Conservation (phyloP, 2,329 filamentous ascomycete species). For the Lithohypha guttulata region DNA sequence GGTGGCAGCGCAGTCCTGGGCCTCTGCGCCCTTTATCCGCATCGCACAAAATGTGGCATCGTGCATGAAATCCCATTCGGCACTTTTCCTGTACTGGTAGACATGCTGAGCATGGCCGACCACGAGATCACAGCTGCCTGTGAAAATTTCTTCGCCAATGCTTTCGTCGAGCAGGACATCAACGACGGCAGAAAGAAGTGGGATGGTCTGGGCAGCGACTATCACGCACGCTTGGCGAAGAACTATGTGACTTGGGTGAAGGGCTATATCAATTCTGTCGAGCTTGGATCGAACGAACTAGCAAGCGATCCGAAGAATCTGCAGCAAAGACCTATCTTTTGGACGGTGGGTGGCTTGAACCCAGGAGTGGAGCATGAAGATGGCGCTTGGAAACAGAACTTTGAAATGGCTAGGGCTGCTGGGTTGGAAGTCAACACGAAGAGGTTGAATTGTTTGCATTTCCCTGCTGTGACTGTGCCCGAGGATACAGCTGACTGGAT, state of each 20-base stretch:
- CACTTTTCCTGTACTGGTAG: not conserved
- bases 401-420: not conserved
- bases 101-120: not conserved
- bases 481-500: not conserved
- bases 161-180: not conserved
- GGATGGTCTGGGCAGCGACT: not conserved
- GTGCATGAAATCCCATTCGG: not conserved
- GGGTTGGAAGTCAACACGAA: not conserved
- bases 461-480: slow-evolving; percentile 1
- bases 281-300: not conserved
- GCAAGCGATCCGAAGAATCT: not conserved
- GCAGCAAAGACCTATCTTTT: not conserved
- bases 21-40: not conserved
- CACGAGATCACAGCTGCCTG: not conserved
- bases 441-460: not conserved
- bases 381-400: not conserved
- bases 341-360: slow-evolving; percentile 1
- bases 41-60: not conserved
- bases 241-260: slow-evolving; percentile 3
- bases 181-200: not conserved
- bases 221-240: not conserved
- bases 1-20: not conserved
- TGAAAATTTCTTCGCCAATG: not conserved
- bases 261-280: not conserved
- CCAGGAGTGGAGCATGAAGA: not conserved